These are phyloP conservation scores for Lachnellula arida DNA, from an alignment of 2,329 filamentous ascomycete species.

Conservation along the genomic window DNA sequence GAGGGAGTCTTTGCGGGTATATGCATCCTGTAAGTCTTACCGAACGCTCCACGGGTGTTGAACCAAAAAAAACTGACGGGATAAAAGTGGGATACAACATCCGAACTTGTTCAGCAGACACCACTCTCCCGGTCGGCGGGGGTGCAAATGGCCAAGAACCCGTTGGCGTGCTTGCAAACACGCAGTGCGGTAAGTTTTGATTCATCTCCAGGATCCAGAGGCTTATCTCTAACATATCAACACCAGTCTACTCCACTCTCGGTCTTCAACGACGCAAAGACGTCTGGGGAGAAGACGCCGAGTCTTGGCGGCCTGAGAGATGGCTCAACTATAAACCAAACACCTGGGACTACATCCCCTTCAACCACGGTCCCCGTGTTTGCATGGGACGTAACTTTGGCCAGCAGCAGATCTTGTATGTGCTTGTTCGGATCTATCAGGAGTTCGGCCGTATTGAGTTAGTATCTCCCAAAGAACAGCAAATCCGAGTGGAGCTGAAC, in stretches of 20 bases:
- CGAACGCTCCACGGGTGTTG: background rate
- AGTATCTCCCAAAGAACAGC: slow-evolving; percentile 1
- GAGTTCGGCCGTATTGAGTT: slow-evolving; percentile 27
- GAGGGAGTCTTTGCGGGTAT: background rate
- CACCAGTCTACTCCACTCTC: slow-evolving; percentile 16
- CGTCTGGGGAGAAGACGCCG: slow-evolving; percentile 23
- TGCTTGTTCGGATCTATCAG: slow-evolving; percentile 28
- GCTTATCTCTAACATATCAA: background rate
- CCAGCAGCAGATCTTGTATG: slow-evolving; percentile 28
- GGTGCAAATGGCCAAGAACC: slow-evolving; percentile 23
- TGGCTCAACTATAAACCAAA: slow-evolving; percentile 38
- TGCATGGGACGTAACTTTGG: slow-evolving; percentile 31
- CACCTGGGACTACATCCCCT: slow-evolving; percentile 32
- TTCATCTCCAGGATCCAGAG: background rate
- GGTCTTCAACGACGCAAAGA: slow-evolving; percentile 1
- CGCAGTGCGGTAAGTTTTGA: slow-evolving; percentile 5
- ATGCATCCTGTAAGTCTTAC: background rate
- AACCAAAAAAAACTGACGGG: background rate
- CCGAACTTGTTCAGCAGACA: slow-evolving; percentile 41
- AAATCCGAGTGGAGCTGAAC: slow-evolving; percentile 10
- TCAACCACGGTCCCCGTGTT: slow-evolving; percentile 31
- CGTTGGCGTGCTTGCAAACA: slow-evolving; percentile 19
- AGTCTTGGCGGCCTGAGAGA: slow-evolving; percentile 27
- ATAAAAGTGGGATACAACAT: slow-evolving; percentile 35
- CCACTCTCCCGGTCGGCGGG: slow-evolving; percentile 26